Evolutionary conservation across 1,284 basidiomycete genomes (phyloP).

Genomic region (Ustilago trichophora): DNA sequence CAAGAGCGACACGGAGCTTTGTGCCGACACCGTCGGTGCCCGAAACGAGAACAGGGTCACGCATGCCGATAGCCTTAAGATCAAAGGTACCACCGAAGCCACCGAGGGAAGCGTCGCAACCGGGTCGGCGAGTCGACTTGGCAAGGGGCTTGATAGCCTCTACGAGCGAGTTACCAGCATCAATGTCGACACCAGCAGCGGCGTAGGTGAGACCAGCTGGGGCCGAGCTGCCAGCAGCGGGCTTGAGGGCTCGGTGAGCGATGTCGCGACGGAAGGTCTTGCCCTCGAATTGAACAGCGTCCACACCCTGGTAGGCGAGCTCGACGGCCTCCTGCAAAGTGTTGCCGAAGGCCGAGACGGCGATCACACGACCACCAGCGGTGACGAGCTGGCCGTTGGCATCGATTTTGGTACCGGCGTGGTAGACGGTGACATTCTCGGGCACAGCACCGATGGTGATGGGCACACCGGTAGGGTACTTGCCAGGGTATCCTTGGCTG

Average conservation of each 20-base stretch:
- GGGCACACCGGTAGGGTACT: constrained; percentile 76
- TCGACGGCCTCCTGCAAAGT: constrained; percentile 83
- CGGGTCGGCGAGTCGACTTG: constrained; percentile 83
- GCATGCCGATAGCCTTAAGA: constrained; percentile 75
- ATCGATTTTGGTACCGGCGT: constrained; percentile 81
- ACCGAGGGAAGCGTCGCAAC: constrained; percentile 88
- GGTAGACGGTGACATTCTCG: constrained; percentile 84
- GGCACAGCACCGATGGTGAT: constrained; percentile 80
- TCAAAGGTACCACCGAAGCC: constrained; percentile 99
- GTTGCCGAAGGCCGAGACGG: constrained; percentile 82
- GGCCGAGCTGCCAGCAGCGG: constrained; percentile 42
- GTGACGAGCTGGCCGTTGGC: constrained; percentile 76
- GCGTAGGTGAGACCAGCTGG: constrained; percentile 77
- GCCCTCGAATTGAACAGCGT: constrained; percentile 84
- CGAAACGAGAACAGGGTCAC: constrained; percentile 90
- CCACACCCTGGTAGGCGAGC: constrained; percentile 83
- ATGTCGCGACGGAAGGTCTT: constrained; percentile 92
- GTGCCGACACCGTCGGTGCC: constrained; percentile 98
- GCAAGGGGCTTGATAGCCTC: constrained; percentile 93
- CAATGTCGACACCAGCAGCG: constrained; percentile 92
- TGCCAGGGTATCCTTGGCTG: constrained; percentile 90
- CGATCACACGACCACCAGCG: constrained; percentile 90
- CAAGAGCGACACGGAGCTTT: constrained; percentile 89
- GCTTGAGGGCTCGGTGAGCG: constrained; percentile 76
- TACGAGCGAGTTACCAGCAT: constrained; percentile 91